Percentiles rank a stretch among this genome's conserved stretches.
These are phyloP conservation scores for Collybia nuda DNA, from an alignment of 768 basidiomycete species.

Conservation along the genomic window DNA sequence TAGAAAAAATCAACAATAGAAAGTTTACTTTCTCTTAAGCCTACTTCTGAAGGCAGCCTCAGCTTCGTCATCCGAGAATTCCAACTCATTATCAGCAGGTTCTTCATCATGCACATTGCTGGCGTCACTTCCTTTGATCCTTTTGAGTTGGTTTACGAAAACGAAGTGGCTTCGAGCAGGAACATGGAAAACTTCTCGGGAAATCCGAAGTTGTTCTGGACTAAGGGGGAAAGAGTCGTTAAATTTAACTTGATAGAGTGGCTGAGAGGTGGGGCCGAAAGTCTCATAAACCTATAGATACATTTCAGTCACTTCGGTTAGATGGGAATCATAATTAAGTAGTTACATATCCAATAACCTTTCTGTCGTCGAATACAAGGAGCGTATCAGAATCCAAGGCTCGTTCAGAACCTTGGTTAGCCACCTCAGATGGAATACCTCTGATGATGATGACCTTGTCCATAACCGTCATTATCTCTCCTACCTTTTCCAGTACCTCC, in stretches of 20 bases:
- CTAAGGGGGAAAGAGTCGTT: slow-evolving; percentile 64
- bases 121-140: slow-evolving; percentile 86
- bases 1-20: slow-evolving; percentile 1
- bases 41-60: slow-evolving; percentile 72
- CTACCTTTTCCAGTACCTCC: slow-evolving; percentile 74
- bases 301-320: slow-evolving; percentile 10
- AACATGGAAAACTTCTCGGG: slow-evolving; percentile 78
- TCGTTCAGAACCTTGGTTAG: slow-evolving; percentile 49
- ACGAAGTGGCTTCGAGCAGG: slow-evolving; percentile 82
- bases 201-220: slow-evolving; percentile 48
- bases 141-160: slow-evolving; percentile 70
- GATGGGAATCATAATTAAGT: not conserved
- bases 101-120: slow-evolving; percentile 96
- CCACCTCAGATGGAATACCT: slow-evolving; percentile 47
- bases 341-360: slow-evolving; percentile 88
- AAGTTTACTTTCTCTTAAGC: slow-evolving; percentile 56
- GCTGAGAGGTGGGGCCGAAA: slow-evolving; percentile 90
- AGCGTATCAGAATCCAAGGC: slow-evolving; percentile 89
- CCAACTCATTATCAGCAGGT: slow-evolving; percentile 83
- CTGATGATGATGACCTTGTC: slow-evolving; percentile 73
- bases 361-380: slow-evolving; percentile 86
- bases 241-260: slow-evolving; percentile 88
- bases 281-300: slow-evolving; percentile 81
- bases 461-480: slow-evolving; percentile 75
- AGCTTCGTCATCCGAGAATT: slow-evolving; percentile 94